Evolutionary conservation across 768 basidiomycete species (phyloP), one percentile per base, ranked within the genome.

Genomic region (Psilocybe sp.): DNA sequence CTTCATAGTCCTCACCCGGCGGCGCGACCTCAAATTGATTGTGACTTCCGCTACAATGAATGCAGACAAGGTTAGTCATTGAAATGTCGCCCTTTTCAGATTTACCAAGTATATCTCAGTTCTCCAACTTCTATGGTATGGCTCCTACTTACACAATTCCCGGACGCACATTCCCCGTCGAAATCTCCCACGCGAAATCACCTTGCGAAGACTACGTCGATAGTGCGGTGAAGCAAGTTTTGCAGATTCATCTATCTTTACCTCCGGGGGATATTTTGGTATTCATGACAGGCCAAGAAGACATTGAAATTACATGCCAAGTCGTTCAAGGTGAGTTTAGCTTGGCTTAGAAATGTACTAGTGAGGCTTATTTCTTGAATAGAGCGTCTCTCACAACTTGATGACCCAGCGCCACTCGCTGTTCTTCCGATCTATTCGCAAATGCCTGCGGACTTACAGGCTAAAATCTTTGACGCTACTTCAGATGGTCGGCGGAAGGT

Each of bases 1-100:
- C 10, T 13, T 28, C 47, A 36, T 32, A 90, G 85, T 94, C 59
- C 71, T 99, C 18, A 93, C 94, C 1, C 81, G 97, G 3, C 76
- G 97, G 52, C 76, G 95, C 49, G 97, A 99, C 64, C 73, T 98
- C 38, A 98, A 93, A 67, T 82, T 99, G 38, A 93, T 99, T 56
- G 94, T 99, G 35, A 98, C 97, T 1, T 98, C 97, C 7, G 97
- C 97, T 2, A 99, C 97, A 3, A 99, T 99, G 97, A 99, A 99
- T 64, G 91, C 97, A 1, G 94, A 97, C 43, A 99, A 99, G 84
- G 94, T 90, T 56, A 45, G 71, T 18, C 15, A 19, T 14, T 18
- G n/a, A 20, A 34, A 20, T 10, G 31, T 23, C 13, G 8, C n/a
- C 4, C 19, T 23, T 13, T 41, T 23, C 8, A 15, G 2, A 14